These are phyloP conservation scores for Nigrospora oryzae DNA, from an alignment of 2,329 filamentous ascomycete species.

Conservation along the genomic window DNA sequence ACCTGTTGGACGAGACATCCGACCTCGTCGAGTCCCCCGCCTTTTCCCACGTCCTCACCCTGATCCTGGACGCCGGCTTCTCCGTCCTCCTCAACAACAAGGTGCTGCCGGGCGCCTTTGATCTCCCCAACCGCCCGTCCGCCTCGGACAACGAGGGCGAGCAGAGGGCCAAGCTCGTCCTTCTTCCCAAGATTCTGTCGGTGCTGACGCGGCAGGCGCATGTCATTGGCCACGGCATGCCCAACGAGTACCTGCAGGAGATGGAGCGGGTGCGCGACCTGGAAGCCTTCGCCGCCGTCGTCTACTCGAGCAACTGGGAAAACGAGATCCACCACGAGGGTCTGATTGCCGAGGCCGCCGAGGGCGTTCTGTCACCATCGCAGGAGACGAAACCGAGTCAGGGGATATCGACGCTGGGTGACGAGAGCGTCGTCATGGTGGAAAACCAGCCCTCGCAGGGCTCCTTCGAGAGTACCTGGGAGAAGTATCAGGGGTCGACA, in stretches of 20 bases:
- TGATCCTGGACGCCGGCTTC: slow-evolving; percentile 82
- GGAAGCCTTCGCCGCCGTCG: slow-evolving; percentile 77
- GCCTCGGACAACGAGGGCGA: slow-evolving; percentile 7
- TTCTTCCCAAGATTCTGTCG: slow-evolving; percentile 79
- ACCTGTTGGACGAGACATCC: slow-evolving; percentile 88
- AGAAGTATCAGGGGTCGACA: slow-evolving; percentile 25
- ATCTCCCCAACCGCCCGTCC: slow-evolving; percentile 33
- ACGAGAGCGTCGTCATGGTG: slow-evolving; percentile 47
- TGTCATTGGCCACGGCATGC: slow-evolving; percentile 71
- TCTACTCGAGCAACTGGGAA: slow-evolving; percentile 80
- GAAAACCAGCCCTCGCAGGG: slow-evolving; percentile 26
- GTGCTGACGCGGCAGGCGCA: slow-evolving; percentile 88
- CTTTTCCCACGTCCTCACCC: slow-evolving; percentile 78
- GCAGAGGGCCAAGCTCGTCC: slow-evolving; percentile 50
- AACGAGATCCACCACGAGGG: slow-evolving; percentile 49
- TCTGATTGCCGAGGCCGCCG: too few species aligned
- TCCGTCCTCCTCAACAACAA: slow-evolving; percentile 76
- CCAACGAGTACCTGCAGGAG: slow-evolving; percentile 61
- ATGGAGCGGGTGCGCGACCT: slow-evolving; percentile 72
- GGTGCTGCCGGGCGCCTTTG: slow-evolving; percentile 71
- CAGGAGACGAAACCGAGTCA: background rate
- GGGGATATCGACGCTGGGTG: slow-evolving; percentile 11
- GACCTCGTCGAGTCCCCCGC: slow-evolving; percentile 91
- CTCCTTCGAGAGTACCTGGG: slow-evolving; percentile 63
- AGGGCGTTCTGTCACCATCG: too few species aligned